Percentiles rank a stretch among this genome's conserved stretches.
phyloP scores from a whole-genome alignment of 257 asterid genomes.

The Ilex aquifolium region DNA sequence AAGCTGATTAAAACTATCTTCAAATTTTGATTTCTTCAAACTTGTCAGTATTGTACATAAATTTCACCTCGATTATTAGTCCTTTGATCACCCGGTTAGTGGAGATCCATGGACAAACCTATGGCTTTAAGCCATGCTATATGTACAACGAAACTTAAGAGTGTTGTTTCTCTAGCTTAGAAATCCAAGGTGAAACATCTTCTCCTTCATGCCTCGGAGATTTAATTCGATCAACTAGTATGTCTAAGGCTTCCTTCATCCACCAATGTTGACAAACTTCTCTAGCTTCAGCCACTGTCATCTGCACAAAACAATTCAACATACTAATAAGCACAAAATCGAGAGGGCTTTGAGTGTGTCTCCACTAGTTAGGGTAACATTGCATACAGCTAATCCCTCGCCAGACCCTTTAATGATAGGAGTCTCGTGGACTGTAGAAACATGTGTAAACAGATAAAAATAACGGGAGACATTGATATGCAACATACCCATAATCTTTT shows the following conservation, averaged over 20 bases:
- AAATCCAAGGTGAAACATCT: neutral
- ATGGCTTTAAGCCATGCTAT: neutral
- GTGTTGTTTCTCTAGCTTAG: neutral
- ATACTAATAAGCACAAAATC: too few species aligned
- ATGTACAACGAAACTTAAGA: neutral
- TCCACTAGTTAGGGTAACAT: too few species aligned
- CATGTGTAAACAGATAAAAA: too few species aligned
- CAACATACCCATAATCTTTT: conserved; percentile 50
- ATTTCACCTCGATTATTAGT: neutral
- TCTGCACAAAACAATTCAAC: conserved; percentile 29
- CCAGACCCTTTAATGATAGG: too few species aligned
- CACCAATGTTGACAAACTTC: conserved; percentile 64
- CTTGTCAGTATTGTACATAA: neutral
- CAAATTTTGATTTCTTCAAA: neutral
- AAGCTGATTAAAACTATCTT: too few species aligned
- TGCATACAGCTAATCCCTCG: too few species aligned
- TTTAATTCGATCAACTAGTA: conserved; percentile 39
- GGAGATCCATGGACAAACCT: neutral
- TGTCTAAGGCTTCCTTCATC: conserved; percentile 84
- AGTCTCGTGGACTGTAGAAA: too few species aligned
- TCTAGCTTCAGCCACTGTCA: conserved; percentile 58
- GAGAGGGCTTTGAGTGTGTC: too few species aligned
- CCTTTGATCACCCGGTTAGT: neutral
- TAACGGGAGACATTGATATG: too few species aligned
- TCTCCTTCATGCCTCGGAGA: conserved; percentile 7